These are phyloP conservation scores for Pythium diclinum DNA, from an alignment of 352 stramenopile species.

Conservation along the genomic window DNA sequence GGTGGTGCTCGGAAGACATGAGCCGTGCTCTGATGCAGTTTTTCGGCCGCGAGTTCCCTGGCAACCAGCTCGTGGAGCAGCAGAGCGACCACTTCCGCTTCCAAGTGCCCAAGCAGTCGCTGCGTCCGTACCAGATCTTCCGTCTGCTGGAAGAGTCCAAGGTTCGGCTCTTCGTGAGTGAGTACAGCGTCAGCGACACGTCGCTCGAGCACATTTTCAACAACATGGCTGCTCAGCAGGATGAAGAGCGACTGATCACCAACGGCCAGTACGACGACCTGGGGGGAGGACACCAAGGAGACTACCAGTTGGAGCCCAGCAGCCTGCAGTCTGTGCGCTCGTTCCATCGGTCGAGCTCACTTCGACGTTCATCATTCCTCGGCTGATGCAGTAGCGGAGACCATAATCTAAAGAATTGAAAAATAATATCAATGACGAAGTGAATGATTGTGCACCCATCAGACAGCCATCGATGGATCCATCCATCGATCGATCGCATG, in stretches of 20 bases:
- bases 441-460: not conserved
- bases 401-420: not conserved
- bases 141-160: constrained; percentile 65
- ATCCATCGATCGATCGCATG: not conserved
- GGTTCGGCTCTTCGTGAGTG: constrained; percentile 48
- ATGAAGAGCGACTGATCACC: constrained; percentile 43
- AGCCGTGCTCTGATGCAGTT: constrained; percentile 39
- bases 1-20: constrained; percentile 52
- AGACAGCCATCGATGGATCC: not conserved
- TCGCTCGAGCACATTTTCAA: constrained; percentile 92
- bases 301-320: constrained; percentile 26
- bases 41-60: constrained; percentile 40
- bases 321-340: constrained; percentile 41
- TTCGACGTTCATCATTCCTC: constrained; percentile 25
- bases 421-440: not conserved
- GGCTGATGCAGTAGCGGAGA: not conserved
- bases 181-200: constrained; percentile 89
- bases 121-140: constrained; percentile 62
- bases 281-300: not conserved
- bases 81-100: constrained; percentile 68
- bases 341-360: constrained; percentile 37
- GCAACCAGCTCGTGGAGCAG: constrained; percentile 50
- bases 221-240: constrained; percentile 76
- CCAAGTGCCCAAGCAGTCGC: constrained; percentile 58
- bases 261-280: constrained; percentile 35